These are phyloP conservation scores for Nannochloropsis salina DNA, from an alignment of 108 stramenopile species.

Conservation along the genomic window DNA sequence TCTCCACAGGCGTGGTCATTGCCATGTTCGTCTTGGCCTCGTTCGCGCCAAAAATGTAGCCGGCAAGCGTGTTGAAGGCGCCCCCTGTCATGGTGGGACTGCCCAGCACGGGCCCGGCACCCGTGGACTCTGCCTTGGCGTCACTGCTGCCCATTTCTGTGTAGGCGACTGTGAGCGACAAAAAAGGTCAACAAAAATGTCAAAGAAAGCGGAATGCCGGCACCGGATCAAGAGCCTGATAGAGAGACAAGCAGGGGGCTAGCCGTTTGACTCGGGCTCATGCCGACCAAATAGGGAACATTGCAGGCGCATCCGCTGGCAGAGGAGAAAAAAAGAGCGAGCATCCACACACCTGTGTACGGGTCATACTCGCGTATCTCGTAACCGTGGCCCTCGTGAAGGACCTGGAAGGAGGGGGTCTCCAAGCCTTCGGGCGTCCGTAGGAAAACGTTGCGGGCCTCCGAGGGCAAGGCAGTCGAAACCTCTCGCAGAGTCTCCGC, in stretches of 20 bases:
- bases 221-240: slow-evolving; percentile 24
- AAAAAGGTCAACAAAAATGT: background rate
- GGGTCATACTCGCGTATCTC: slow-evolving; percentile 72
- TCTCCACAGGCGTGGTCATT: slow-evolving; percentile 84
- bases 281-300: no score
- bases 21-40: slow-evolving; percentile 67
- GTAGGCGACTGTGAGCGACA: background rate
- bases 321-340: background rate
- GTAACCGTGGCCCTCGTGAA: slow-evolving; percentile 49
- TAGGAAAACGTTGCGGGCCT: slow-evolving; percentile 25
- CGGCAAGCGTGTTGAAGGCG: slow-evolving; percentile 79
- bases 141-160: background rate
- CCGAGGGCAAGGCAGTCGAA: background rate
- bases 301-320: no score
- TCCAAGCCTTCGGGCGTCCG: slow-evolving; percentile 66
- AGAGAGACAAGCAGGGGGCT: background rate
- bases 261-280: no score
- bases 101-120: slow-evolving; percentile 54
- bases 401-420: slow-evolving; percentile 66
- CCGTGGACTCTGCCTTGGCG: slow-evolving; percentile 57
- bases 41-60: slow-evolving; percentile 92
- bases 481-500: background rate
- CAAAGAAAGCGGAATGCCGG: background rate
- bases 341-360: slow-evolving; percentile 65
- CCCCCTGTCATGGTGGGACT: slow-evolving; percentile 55